Base-by-base conservation (phyloP, 2,329 filamentous ascomycete species). In the Emericellopsis cladophorae region DNA sequence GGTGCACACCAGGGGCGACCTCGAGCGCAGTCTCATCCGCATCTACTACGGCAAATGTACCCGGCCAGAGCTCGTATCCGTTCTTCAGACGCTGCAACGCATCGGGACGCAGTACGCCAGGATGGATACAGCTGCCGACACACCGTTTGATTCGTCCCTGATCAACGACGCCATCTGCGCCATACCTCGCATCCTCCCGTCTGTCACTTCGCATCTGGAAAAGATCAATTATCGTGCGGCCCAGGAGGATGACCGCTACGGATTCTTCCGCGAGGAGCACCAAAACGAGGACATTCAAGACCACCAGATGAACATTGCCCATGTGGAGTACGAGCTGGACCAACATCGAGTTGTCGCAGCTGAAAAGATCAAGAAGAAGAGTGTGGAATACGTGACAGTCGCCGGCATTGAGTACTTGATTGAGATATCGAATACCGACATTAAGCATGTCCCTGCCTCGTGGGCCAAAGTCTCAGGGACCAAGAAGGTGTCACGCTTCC, bases 41-140 rank as follows among this genome's bases (percentile, higher is more conserved):
- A 94, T 98, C 44, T 98, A 96, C 66, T 98, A 98, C 60, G 88
- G 89, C 39, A 95, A 94, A 64, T 96, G 89, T 58, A 84, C 85
- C 1, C 79, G 92, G 0, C 83, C 89, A 0, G 92, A 98, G 59
- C 76, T 98, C 4, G 69, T 96, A 2, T 77, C 76, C 1, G 81
- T 93, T 5, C 68, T 98, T 2, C 89, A 96, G 58, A 84, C 84
- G 0, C 68, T 98, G 43, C 88, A 95, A 52, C 75, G 70, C 44
- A 86, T 96, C 36, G 76, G 86, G 0, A 78, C 74, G 42, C 82
- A 92, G 51, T 96, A 87, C 54, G 65, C 75, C 1, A 67, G 75
- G 45, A 71, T 87, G 46, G 81, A 80, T 43, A 66, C 69, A 0
- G 65, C 81, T 2, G 67, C 68, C 8, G 77, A 87, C 46, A 74